phyloP scores from a whole-genome alignment of 768 basidiomycete species.

The Leccinum imitatum region DNA sequence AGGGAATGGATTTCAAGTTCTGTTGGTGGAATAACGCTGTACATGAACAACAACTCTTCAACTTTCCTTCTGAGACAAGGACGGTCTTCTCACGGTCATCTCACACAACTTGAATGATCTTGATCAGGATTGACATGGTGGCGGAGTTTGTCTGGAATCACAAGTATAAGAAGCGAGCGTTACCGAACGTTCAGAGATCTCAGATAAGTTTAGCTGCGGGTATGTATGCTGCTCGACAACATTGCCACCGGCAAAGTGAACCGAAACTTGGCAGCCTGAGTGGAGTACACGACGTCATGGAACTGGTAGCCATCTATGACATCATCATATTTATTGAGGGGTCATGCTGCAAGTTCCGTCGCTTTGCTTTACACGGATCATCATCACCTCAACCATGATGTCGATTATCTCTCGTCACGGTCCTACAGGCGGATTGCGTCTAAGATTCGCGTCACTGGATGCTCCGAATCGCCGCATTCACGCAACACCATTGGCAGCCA shows the following conservation, averaged over 20 bases:
- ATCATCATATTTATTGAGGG: slow-evolving; percentile 1
- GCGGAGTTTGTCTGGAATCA: background rate
- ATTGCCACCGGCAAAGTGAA: slow-evolving; percentile 1
- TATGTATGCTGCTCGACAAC: background rate
- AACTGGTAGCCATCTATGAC: slow-evolving; percentile 3
- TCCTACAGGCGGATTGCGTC: background rate
- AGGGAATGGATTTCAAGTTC: background rate
- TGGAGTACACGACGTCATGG: slow-evolving; percentile 4
- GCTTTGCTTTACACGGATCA: background rate
- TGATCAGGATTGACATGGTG: background rate
- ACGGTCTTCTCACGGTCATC: background rate
- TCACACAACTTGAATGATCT: too few species aligned
- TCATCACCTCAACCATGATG: slow-evolving; percentile 1
- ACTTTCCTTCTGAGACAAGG: background rate
- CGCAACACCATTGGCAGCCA: slow-evolving; percentile 30
- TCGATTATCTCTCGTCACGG: background rate
- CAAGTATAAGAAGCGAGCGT: background rate
- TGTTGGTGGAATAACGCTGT: background rate
- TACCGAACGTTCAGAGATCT: background rate
- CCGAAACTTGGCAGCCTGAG: background rate
- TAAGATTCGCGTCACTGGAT: background rate
- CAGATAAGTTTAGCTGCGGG: background rate
- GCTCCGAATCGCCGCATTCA: slow-evolving; percentile 29
- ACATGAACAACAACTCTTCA: background rate
- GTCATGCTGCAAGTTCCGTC: background rate